Evolutionary conservation across 495 filamentous ascomycete genomes (phyloP).

Genomic region (Trichoderma erinaceum): DNA sequence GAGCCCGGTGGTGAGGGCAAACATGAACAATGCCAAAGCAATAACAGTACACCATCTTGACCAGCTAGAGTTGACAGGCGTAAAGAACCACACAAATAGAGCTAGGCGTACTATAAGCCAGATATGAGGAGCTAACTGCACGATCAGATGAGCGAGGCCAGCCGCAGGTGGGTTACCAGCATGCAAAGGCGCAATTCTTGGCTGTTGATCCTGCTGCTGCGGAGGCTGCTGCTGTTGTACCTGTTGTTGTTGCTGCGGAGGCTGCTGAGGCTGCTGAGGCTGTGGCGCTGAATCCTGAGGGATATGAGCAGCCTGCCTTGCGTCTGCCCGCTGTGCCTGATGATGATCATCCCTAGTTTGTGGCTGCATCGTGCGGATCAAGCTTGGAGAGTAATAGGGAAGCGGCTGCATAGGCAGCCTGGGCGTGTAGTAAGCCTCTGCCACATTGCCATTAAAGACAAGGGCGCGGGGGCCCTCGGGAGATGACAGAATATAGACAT

Average conservation of each 20-base stretch:
- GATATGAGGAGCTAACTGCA: conserved; percentile 51
- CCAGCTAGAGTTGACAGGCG: conserved; percentile 62
- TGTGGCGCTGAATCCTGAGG: not conserved
- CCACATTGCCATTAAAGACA: conserved; percentile 37
- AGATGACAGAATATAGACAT: conserved; percentile 57
- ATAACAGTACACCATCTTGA: conserved; percentile 59
- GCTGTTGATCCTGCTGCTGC: conserved; percentile 4
- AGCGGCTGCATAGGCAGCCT: conserved; percentile 17
- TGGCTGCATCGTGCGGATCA: conserved; percentile 16
- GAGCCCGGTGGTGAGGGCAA: conserved; percentile 60
- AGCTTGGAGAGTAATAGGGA: conserved; percentile 6
- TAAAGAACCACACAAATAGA: conserved; percentile 75
- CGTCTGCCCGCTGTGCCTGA: not conserved
- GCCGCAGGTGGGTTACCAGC: conserved; percentile 33
- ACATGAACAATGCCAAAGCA: conserved; percentile 50
- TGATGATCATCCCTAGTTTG: conserved; percentile 18
- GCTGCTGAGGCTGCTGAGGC: conserved; percentile 20
- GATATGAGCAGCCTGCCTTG: not conserved
- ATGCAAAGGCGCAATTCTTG: conserved; percentile 21
- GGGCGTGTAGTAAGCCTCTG: conserved; percentile 42
- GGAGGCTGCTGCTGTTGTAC: conserved; percentile 20
- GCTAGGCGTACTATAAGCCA: conserved; percentile 76
- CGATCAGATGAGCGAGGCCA: conserved; percentile 41
- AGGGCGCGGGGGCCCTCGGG: conserved; percentile 55
- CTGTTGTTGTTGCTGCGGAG: not conserved